Base-by-base conservation (phyloP, 1,139 yeast species). In the Insectozyma bohioensis region DNA sequence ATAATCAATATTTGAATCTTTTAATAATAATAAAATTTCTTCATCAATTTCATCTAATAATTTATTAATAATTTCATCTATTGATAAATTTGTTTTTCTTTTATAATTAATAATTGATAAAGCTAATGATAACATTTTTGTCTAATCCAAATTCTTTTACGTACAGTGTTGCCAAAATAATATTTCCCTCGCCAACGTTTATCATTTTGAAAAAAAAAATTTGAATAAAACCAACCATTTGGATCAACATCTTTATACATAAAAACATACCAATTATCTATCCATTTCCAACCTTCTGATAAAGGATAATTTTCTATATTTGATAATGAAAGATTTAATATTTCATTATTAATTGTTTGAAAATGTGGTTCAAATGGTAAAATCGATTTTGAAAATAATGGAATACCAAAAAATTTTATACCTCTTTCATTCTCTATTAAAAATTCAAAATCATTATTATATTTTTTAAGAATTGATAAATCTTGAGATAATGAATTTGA, bases 271-370 rank as follows among this genome's bases (percentile, higher is more conserved):
- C 92, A 84, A 19, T 64, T 55, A 22, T 67, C 66, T 16, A 60
- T 52, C 94, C 94, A 84, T 36, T 57, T 55, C 94, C 92, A 84
- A 33, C 69, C 55, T 41, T 79, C 85, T 0, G 94, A 92, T 12
- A 81, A 61, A 1, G 85, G 79, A 36, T 67, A 75, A 36, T 75
- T 62, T 9, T 53, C 49, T 15, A 77, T 40, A 12, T 55, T 49
- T 35, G 61, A 54, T 33, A 58, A 51, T 7, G 60, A 48, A 10
- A 66, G 44, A 13, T 46, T 45, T 11, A 68, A 54, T 24, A 47
- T 45, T 11, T 44, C 43, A 4, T 63, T 63, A 28, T 54, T 51
- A 5, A 67, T 38, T 32, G 56, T 51, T 51, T 69, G 75, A 42
- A 49, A 72, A 20, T 64, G 54, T 1, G 88, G 87, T 48, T 83